Base-by-base conservation (phyloP, 2,329 filamentous ascomycete species). In the Drechslerella stenobrocha region DNA sequence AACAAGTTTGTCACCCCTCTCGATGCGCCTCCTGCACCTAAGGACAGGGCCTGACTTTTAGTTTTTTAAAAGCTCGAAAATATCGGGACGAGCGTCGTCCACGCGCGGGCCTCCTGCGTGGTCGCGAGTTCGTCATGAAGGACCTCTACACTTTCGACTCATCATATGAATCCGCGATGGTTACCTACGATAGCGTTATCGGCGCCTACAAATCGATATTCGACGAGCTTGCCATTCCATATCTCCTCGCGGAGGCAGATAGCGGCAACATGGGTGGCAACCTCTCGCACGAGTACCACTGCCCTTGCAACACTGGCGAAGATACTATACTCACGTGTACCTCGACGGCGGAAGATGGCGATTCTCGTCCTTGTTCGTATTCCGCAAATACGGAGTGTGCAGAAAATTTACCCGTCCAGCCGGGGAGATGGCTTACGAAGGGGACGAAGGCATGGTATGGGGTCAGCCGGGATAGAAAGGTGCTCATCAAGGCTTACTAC, bases 241-340 rank as follows among this genome's bases (percentile, higher is more conserved):
- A 93, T 71, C 76, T 95, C 0, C 86, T 95, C 18, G 69, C 92
- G 1, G 85, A 89, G 72, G 93, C 93, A 4, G 91, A 91, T 75
- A 96, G 92, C 0, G 93, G 93, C n/a, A 89, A 90, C 71, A 98
- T 98, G 83, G 93, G 93, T 28, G 93, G 93, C 9, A 87, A 86
- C 71, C 78, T 96, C 34, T 97, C 91, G 75, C 93, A 98, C 75
- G 93, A 98, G 74, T 98, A 95, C 75, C 93, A 96, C 75, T 86
- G 96, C 51, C 82, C 87, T 1, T 89, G 86, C 26, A 75, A 82
- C 0, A 85, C 87, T 50, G 93, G 93, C 5, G 93, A 97, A 75
- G 93, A 98, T 73, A 86, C 84, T 1, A 81, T 98, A 34, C 83
- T 95, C 70, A 86, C 80, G 69, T 98, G 93, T 75, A 78, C 78